Base-by-base conservation (phyloP, 306 rosid genomes). In the Glycine tomentella region DNA sequence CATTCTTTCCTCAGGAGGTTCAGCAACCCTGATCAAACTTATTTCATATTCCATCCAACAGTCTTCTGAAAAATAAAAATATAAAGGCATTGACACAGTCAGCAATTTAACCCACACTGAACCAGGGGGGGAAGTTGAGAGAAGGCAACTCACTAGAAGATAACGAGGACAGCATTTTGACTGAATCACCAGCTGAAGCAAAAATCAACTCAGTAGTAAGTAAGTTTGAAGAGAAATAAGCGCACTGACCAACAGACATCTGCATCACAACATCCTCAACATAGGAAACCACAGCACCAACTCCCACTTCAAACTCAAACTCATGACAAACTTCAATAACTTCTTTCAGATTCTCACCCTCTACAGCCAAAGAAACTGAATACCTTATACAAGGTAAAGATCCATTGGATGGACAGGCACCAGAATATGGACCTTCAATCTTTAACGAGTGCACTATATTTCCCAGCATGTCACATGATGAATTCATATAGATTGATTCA, bases 1-100 rank as follows among this genome's bases (percentile, higher is more conserved):
- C 98, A 95, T 93, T 87, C 97, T 90, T 82, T 93, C 98, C 88
- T 95, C 99, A 75, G 90, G 76, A 69, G 99, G 97, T 84, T 91
- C 98, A 16, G 97, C 84, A 68, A 95, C 89, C 57, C 79, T 84
- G 79, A 77, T 85, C 86, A 95, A 76, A 73, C 75, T 83, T 86
- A 91, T 69, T 31, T 77, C 84, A 76, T 91, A 95, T 83, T 91
- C 92, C 88, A 95, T 17, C 71, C 73, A 72, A 89, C 92, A 89
- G 72, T 68, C 20, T 63, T 86, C 99, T 90, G 90, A 84, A 81
- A 57, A 69, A 65, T 9, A 61, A 76, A 61, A 80, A 79, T 62
- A 79, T 16, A 55, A 69, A 72, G 38, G 17, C 58, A 13, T 9
- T 45, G 34, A 63, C 74, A 62, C 79, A 62, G 45, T 56, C 63